Conservation (phyloP, 2,329 filamentous ascomycete species). For the Diaporthe sp. region DNA sequence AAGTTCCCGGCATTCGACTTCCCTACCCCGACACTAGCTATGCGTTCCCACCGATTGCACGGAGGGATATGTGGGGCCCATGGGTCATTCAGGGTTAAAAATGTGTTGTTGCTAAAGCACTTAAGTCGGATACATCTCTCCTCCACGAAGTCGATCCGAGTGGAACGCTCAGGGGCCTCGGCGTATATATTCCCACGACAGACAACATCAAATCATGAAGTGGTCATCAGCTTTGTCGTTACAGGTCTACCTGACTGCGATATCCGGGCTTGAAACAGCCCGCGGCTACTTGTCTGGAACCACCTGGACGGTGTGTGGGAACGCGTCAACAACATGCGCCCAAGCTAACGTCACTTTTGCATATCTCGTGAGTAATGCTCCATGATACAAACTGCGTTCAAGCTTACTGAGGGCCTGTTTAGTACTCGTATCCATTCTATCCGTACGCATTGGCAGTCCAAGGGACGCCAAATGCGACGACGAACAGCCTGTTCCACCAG, state of each 20-base stretch:
- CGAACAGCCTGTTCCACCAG: constrained; percentile 18
- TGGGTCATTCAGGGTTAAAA: no score
- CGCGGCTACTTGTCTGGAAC: neutral
- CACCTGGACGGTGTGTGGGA: constrained; percentile 15
- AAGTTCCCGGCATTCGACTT: neutral
- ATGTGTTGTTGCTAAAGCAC: neutral
- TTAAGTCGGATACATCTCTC: neutral
- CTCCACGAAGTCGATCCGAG: neutral
- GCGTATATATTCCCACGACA: neutral
- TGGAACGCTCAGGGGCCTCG: neutral
- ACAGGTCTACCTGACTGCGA: neutral
- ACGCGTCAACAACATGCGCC: constrained; percentile 14
- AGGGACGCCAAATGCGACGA: constrained; percentile 3
- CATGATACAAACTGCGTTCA: neutral
- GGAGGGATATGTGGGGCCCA: neutral
- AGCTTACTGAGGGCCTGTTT: neutral
- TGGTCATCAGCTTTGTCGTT: neutral
- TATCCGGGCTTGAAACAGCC: neutral
- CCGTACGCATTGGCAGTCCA: constrained; percentile 8
- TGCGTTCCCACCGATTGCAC: neutral
- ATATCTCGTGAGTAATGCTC: constrained; percentile 8
- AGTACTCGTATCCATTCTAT: constrained; percentile 28
- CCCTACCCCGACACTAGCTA: neutral
- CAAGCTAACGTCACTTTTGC: constrained; percentile 23
- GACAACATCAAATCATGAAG: neutral